phyloP scores from a whole-genome alignment of 257 asterid genomes.

The Jacaranda mimosifolia region DNA sequence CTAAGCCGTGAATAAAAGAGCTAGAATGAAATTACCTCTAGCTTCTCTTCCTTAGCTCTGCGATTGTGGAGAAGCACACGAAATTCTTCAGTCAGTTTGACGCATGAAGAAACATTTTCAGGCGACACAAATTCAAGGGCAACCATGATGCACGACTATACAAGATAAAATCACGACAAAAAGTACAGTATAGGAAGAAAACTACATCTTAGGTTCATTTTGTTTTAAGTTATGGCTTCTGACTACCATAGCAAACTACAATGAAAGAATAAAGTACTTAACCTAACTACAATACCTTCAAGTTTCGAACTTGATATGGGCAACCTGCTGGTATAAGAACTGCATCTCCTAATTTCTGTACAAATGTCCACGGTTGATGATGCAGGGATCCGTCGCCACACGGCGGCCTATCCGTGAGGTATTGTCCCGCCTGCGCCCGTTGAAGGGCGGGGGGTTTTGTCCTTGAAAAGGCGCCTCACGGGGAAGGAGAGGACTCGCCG shows the following conservation, averaged over 20 bases:
- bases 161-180: constrained; percentile 7
- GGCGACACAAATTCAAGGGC: constrained; percentile 58
- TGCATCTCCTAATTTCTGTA: constrained; percentile 59
- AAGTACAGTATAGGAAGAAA: too few relatives aligned
- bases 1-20: background rate
- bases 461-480: too few relatives aligned
- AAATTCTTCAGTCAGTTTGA: constrained; percentile 48
- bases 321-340: constrained; percentile 58
- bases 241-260: background rate
- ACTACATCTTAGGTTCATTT: background rate
- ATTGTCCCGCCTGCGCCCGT: too few relatives aligned
- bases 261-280: too few relatives aligned
- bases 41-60: constrained; percentile 51
- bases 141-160: constrained; percentile 58
- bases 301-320: constrained; percentile 60
- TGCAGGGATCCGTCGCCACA: too few relatives aligned
- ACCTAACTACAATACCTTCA: constrained; percentile 45
- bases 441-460: too few relatives aligned
- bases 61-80: constrained; percentile 53
- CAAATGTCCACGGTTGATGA: constrained; percentile 61
- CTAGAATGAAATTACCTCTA: constrained; percentile 50
- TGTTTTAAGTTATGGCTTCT: background rate
- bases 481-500: too few relatives aligned
- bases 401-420: too few relatives aligned
- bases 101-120: constrained; percentile 48